Base-by-base conservation (phyloP, 768 basidiomycete genomes). In the Rhodotorula babjevae region DNA sequence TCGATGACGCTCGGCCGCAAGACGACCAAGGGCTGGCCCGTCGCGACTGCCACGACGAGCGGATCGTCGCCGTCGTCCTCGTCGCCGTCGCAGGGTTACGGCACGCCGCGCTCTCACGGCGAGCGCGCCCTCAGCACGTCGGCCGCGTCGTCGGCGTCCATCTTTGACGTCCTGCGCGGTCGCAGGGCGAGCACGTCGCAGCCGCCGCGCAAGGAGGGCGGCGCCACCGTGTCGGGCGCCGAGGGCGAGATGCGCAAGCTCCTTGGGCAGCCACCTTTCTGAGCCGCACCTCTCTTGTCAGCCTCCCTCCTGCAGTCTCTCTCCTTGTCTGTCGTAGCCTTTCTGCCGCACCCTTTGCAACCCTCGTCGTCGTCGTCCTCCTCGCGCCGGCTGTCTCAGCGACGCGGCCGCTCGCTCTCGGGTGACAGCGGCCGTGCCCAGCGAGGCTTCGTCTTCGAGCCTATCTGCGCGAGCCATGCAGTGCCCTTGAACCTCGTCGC, bases 241-340 rank as follows among this genome's bases (percentile, higher is more conserved):
- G 67, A 64, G 29, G 63, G 67, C 40, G 71, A 68, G 63, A 68
- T 72, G 47, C 57, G 67, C 58, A 72, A 72, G 67, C 60, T 72
- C 9, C 53, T 72, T 31, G 71, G 71, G 0, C 71, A 72, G 59
- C 71, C 71, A 27, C 71, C 29, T 44, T 72, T 72, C 53, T 72
- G 31, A 58, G 18, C 2, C 11, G 36, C 36, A 0, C 23, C 27
- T 29, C 3, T 47, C 59, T 1, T n/a, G 3, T 29, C 59, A 2
- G 3, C 50, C 23, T 25, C 50, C 23, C 50, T 25, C 25, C 23
- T 25, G 50, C 27, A 25, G 50, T 23, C 23, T 27, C 5, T 10
- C 25, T 6, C 25, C 7, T 27, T 25, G 3, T 23, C 25, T 40
- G 16, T 19, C 19, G 33, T 36, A 23, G 25, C 18, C 63, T 11